Evolutionary conservation across 2,329 filamentous ascomycete species (phyloP), one percentile per base, ranked within the genome.

Genomic region (Cyphellophora attinorum): DNA sequence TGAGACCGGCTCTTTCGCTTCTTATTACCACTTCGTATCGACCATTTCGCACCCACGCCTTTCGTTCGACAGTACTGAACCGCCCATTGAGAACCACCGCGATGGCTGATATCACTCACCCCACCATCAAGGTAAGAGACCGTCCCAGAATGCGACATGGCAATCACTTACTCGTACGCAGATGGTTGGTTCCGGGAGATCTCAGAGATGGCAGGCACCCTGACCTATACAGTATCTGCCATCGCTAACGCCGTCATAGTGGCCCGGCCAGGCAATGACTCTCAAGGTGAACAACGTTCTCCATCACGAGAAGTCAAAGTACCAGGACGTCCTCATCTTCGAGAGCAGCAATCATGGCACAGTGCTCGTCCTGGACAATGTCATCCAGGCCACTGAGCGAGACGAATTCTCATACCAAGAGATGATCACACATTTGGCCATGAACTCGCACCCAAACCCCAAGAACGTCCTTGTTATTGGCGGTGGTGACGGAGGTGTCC

Each of bases 151-250:
- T 29, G 11, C 11, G 13, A 5, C 12, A 13, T 6, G 13, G 15
- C 29, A 15, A 27, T 19, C n/a, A 23, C 14, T 14, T 14, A 21
- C 13, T 11, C 31, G n/a, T 29, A 29, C 51, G 5, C 16, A 94
- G 91, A 96, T 94, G 91, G 89, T 70, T 98, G 91, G 91, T 98
- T 98, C 81, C 84, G 86, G 64, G 91, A 98, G 71, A 88, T 94
- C 68, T 93, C 84, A 52, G 72, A 91, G 59, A 96, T 98, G 89
- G 21, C 21, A n/a, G n/a, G 21, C n/a, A 25, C 21, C 21, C 21
- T n/a, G 21, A 8, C 8, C n/a, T 8, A 8, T n/a, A 8, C 21
- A 25, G 8, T 25, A n/a, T n/a, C 21, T n/a, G n/a, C 21, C n/a
- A 25, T n/a, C 8, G n/a, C 21, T 25, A n/a, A 25, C 21, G 21